A percentile compares a stretch with the other conserved stretches of the same genome.
Evolutionary conservation across 306 rosid species (phyloP).

Genomic region (Datisca glomerata): DNA sequence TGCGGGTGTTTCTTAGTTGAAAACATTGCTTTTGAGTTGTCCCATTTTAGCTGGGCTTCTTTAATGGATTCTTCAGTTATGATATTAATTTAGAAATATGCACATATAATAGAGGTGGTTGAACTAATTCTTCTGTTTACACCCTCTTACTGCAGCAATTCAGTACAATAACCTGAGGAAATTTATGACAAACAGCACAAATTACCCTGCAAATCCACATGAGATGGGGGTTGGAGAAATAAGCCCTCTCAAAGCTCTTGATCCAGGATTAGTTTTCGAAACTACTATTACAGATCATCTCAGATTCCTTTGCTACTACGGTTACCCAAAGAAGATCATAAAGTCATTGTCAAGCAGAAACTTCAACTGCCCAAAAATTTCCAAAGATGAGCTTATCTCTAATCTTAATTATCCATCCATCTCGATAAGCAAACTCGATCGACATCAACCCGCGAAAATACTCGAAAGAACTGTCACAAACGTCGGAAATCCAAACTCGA

Average conservation of each 20-base stretch:
- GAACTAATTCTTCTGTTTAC: too few species aligned
- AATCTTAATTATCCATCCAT: constrained; percentile 78
- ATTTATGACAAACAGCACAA: constrained; percentile 58
- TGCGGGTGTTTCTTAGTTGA: too few species aligned
- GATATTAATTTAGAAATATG: too few species aligned
- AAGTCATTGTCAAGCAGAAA: constrained; percentile 44
- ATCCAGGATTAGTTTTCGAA: constrained; percentile 82
- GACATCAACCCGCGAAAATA: constrained; percentile 24
- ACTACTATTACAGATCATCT: constrained; percentile 40
- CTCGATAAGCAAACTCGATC: constrained; percentile 40
- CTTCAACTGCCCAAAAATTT: constrained; percentile 55
- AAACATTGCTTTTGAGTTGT: too few species aligned
- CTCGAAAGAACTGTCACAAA: constrained; percentile 68
- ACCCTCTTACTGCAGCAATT: constrained; percentile 57
- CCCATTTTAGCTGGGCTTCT: too few species aligned
- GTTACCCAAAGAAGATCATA: constrained; percentile 47
- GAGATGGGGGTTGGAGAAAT: constrained; percentile 87
- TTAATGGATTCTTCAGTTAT: too few species aligned
- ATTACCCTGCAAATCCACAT: constrained; percentile 45
- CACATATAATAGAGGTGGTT: too few species aligned
- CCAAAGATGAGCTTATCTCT: constrained; percentile 59
- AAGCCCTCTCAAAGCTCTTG: constrained; percentile 60
- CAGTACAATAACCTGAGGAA: constrained; percentile 51
- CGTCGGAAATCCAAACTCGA: constrained; percentile 51
- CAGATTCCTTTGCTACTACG: constrained; percentile 64